These are phyloP conservation scores for Annulohypoxylon stygium DNA, from an alignment of 495 filamentous ascomycete genomes.

Conservation along the genomic window DNA sequence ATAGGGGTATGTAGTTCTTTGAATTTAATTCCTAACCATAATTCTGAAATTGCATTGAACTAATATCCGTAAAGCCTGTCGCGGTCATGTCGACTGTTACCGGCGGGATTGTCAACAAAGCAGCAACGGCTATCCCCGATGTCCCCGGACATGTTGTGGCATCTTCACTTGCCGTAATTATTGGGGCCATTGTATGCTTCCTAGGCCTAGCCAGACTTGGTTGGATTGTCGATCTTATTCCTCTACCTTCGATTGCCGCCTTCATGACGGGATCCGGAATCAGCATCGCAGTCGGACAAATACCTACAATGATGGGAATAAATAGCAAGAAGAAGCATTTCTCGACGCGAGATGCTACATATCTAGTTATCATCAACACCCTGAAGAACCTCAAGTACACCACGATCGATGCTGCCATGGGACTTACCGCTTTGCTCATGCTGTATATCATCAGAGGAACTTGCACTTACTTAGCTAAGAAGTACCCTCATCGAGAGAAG, in stretches of 20 bases:
- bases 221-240: constrained; percentile 68
- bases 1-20: constrained; percentile 67
- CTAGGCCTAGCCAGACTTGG: constrained; percentile 63
- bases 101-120: constrained; percentile 74
- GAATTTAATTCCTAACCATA: neutral
- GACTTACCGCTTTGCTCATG: constrained; percentile 62
- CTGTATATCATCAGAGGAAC: constrained; percentile 64
- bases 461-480: constrained; percentile 59
- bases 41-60: neutral
- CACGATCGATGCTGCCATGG: constrained; percentile 66
- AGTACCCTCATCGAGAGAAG: constrained; percentile 55
- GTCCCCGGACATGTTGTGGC: constrained; percentile 61
- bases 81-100: constrained; percentile 94
- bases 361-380: constrained; percentile 66
- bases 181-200: constrained; percentile 61
- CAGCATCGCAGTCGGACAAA: constrained; percentile 65
- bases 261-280: constrained; percentile 70
- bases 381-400: constrained; percentile 60
- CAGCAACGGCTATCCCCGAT: constrained; percentile 37
- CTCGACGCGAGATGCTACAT: constrained; percentile 61
- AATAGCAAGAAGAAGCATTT: constrained; percentile 56
- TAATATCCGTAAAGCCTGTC: constrained; percentile 72
- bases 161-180: constrained; percentile 63
- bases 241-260: constrained; percentile 62
- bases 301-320: constrained; percentile 64